These are phyloP conservation scores for Gentiana macrophylla DNA, from an alignment of 257 asterid species.

Conservation along the genomic window DNA sequence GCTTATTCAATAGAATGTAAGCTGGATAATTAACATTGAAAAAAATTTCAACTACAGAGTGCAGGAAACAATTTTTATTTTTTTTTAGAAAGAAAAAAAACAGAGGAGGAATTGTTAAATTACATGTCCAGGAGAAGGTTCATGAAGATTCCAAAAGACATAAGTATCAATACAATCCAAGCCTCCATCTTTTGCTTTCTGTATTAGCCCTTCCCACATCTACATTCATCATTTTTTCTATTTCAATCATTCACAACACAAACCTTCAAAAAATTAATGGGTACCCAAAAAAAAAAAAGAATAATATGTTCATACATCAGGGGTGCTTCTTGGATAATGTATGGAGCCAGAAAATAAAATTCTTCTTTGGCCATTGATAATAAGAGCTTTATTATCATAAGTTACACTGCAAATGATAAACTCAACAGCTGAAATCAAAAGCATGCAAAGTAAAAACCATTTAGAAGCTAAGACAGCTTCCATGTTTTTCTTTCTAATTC, in stretches of 20 bases:
- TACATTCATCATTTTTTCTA: constrained; percentile 25
- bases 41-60: not conserved
- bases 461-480: constrained; percentile 36
- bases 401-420: constrained; percentile 49
- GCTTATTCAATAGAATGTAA: constrained; percentile 4
- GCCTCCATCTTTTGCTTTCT: constrained; percentile 93
- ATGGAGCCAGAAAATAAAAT: constrained; percentile 84
- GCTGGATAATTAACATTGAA: not conserved
- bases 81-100: not conserved
- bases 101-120: not conserved
- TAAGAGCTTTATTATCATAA: constrained; percentile 64
- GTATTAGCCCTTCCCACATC: constrained; percentile 98
- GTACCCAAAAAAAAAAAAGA: not conserved
- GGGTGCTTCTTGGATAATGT: constrained; percentile 94
- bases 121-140: constrained; percentile 91
- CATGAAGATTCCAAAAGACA: constrained; percentile 90
- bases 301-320: constrained; percentile 42
- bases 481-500: constrained; percentile 25
- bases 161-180: constrained; percentile 83
- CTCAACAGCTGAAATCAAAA: constrained; percentile 22
- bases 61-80: no score
- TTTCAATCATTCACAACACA: no score
- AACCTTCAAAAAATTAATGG: no score
- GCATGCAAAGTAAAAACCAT: constrained; percentile 25
- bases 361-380: constrained; percentile 73